Percentiles rank a stretch among this genome's conserved stretches.
These are phyloP conservation scores for Coemansia sp. DNA, from an alignment of 371 early-diverging fungal genomes.

Conservation along the genomic window DNA sequence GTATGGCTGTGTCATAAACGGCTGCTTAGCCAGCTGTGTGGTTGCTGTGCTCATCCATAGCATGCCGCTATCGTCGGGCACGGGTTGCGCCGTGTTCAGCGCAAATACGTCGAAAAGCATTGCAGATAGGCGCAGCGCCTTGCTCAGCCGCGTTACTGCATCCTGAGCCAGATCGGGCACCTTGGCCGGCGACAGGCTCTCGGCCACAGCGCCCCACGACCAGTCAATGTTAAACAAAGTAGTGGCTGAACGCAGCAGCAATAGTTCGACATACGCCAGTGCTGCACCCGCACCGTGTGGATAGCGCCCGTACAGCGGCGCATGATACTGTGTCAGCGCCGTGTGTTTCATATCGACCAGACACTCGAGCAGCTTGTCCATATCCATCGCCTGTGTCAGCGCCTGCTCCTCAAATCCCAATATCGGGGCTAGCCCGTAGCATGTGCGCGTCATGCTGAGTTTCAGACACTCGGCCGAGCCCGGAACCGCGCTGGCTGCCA, in stretches of 20 bases:
- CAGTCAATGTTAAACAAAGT: conserved; percentile 31
- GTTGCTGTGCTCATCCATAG: conserved; percentile 1
- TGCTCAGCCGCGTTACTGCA: conserved; percentile 8
- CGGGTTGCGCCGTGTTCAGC: conserved; percentile 18
- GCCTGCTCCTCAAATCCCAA: conserved; percentile 41
- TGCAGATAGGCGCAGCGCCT: conserved; percentile 20
- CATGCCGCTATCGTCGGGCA: not conserved
- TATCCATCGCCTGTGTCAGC: conserved; percentile 45
- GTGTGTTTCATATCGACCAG: conserved; percentile 34
- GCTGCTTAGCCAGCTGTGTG: conserved; percentile 11
- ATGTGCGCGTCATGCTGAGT: conserved; percentile 25
- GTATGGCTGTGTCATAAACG: conserved; percentile 20
- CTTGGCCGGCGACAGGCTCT: conserved; percentile 14
- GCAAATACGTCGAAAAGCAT: conserved; percentile 32
- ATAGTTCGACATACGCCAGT: conserved; percentile 22
- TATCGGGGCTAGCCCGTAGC: conserved; percentile 43
- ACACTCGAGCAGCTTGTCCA: conserved; percentile 34
- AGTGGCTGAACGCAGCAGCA: conserved; percentile 37
- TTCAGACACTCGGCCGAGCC: conserved; percentile 19
- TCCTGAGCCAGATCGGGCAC: conserved; percentile 16
- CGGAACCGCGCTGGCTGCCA: not conserved
- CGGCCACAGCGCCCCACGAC: conserved; percentile 23
- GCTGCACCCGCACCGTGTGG: conserved; percentile 12
- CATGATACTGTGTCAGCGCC: conserved; percentile 20
- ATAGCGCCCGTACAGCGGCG: conserved; percentile 33